phyloP scores from a whole-genome alignment of 352 stramenopile species.

The Pelagophyceae sp. region DNA sequence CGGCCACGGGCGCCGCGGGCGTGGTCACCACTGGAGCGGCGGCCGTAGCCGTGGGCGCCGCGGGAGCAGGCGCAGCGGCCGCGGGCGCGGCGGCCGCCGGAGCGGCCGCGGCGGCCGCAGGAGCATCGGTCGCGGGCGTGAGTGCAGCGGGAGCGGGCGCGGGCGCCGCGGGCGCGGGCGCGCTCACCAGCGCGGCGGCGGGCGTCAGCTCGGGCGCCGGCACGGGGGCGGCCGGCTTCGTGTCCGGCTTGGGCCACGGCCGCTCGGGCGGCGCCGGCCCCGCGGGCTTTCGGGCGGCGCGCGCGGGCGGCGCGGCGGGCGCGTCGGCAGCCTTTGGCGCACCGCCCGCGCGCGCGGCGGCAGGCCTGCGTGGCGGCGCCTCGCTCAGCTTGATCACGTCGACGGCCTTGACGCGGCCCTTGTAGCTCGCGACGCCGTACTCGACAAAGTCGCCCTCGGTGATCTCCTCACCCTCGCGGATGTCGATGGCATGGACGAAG shows the following conservation, averaged over 20 bases:
- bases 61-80: neutral
- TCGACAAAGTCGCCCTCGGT: conserved; percentile 11
- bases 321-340: neutral
- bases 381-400: conserved; percentile 10
- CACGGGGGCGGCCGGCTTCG: neutral
- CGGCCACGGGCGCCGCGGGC: neutral
- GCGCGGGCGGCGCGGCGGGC: neutral
- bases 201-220: neutral
- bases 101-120: neutral
- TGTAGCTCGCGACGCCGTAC: neutral
- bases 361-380: too few species aligned
- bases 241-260: conserved; percentile 5
- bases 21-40: too few species aligned
- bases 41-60: neutral
- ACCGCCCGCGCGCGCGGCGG: neutral
- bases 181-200: neutral
- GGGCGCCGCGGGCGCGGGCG: neutral
- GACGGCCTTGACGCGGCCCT: conserved; percentile 10
- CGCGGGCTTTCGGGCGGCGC: neutral
- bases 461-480: neutral
- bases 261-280: neutral
- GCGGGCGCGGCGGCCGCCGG: neutral
- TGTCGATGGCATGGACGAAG: conserved; percentile 14
- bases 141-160: neutral
- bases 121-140: neutral